Base-by-base conservation (phyloP, 768 basidiomycete species). In the Leccinum uliginosum region DNA sequence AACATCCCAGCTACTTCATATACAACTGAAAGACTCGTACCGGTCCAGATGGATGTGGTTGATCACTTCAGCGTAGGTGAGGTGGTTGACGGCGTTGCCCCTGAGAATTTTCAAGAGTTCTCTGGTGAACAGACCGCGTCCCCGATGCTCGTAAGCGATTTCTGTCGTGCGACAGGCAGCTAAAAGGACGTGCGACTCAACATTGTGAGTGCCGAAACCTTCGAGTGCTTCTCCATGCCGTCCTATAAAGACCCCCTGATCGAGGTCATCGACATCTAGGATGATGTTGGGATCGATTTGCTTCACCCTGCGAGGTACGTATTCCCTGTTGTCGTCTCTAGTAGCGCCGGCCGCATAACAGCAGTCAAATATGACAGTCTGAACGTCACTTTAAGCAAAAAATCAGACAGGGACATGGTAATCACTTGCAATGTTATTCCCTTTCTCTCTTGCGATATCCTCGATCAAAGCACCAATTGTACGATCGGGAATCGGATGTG, bases 301-400 rank as follows among this genome's bases (percentile, higher is more conserved):
- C 8, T 59, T 51, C 2, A 27, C 15, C 3, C 35, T n/a, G 4
- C 65, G 65, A 50, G 57, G 43, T 6, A 32, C 10, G 24, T 53
- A 59, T 47, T 19, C 52, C 15, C 54, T 7, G 12, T 21, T 32
- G 35, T 32, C 32, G 17, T 7, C n/a, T 14, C 77, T 69, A 12
- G 67, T 72, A 11, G 73, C 65, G 0, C 76, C 75, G 1, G 67
- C 75, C 4, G 79, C 76, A 61, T 71, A 67, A 59, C 79, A 80
- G 44, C 79, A 79, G 53, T 80, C 79, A 6, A 80, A 65, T 44
- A 80, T 75, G 19, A 80, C 62, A 8, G 74, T 77, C 79, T 80
- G 51, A 17, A 23, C 10, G 26, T 4, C 34, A 38, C 47, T 9
- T 53, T 56, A 29, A 53, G 40, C 0, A 29, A 17, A 44, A 1